A percentile compares a stretch with the other conserved stretches of the same genome.
Conservation (phyloP, 2,329 filamentous ascomycete species). For the Aspergillus fijiensis region DNA sequence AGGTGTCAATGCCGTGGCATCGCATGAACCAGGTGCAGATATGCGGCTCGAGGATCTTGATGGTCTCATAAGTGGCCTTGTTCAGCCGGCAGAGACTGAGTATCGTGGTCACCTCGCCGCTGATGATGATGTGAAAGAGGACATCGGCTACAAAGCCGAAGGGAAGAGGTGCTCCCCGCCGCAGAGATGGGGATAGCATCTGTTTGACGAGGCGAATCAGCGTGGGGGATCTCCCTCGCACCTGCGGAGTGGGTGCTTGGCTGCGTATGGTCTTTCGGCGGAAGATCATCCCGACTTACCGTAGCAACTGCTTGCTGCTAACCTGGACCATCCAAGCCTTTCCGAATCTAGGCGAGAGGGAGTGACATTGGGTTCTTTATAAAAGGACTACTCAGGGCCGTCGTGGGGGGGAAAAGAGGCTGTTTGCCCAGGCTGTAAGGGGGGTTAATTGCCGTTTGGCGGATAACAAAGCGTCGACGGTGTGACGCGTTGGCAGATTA, state of each 20-base stretch:
- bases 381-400: neutral
- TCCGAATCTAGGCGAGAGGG: conserved; percentile 1
- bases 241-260: conserved; percentile 3
- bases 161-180: conserved; percentile 9
- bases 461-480: conserved; percentile 16
- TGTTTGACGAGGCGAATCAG: conserved; percentile 12
- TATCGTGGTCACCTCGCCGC: conserved; percentile 24
- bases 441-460: conserved; percentile 10
- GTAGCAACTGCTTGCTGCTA: neutral
- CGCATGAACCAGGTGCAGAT: conserved; percentile 31
- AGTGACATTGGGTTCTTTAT: conserved; percentile 14
- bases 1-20: conserved; percentile 56
- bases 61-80: conserved; percentile 27
- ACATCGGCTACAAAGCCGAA: conserved; percentile 30
- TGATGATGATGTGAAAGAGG: conserved; percentile 31
- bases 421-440: conserved; percentile 12
- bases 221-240: conserved; percentile 8
- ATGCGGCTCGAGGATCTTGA: conserved; percentile 27
- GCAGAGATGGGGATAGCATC: conserved; percentile 12
- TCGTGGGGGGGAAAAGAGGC: neutral
- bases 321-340: neutral
- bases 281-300: conserved; percentile 11
- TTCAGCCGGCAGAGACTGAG: conserved; percentile 28
- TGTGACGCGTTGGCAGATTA: conserved; percentile 25
- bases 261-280: conserved; percentile 3